Evolutionary conservation across 306 rosid species (phyloP), one percentile per base, ranked within the genome.

Genomic region (Sesbania bispinosa): DNA sequence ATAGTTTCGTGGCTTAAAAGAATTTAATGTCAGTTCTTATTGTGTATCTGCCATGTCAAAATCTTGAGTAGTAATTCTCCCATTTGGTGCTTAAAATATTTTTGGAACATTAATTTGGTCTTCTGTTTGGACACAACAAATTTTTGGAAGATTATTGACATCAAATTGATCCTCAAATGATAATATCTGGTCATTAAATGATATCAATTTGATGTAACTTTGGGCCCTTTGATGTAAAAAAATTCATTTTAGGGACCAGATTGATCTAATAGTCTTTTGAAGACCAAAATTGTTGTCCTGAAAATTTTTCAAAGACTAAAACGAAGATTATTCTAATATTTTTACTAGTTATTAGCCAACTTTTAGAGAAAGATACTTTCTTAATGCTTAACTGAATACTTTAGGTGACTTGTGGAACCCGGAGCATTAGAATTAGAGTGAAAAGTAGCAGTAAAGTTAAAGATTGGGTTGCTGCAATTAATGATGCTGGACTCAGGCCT

Each of bases 401-500:
- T 75, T 66, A 75, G 99, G 97, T 94, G 75, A 82, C 93, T 63
- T 95, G 96, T 81, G 99, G 99, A 77, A 85, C 24, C 77, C 90
- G 88, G 76, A 88, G 85, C 78, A 81, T 95, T 60, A 88, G 86
- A 77, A 63, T 95, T 72, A 95, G 99, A 80, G 85, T 66, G 41
- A 91, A 81, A 83, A 89, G 82, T 71, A 79, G 83, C 42, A 80
- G 84, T 67, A 89, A 84, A 85, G 96, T 86, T 81, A 89, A 85
- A 81, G 99, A 86, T 69, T 95, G 99, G 99, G 96, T 95, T 21
- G 96, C 99, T 20, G 89, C 96, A 20, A 86, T 95, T 38, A 91
- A 95, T 69, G 97, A 95, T 85, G 96, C 96, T 77, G 99, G 96
- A 69, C 89, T 88, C 42, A 85, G 92, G 81, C 96, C 99, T 83